Base-by-base conservation (phyloP, 1,139 yeast genomes). In the Yamadazyma epiphylla region DNA sequence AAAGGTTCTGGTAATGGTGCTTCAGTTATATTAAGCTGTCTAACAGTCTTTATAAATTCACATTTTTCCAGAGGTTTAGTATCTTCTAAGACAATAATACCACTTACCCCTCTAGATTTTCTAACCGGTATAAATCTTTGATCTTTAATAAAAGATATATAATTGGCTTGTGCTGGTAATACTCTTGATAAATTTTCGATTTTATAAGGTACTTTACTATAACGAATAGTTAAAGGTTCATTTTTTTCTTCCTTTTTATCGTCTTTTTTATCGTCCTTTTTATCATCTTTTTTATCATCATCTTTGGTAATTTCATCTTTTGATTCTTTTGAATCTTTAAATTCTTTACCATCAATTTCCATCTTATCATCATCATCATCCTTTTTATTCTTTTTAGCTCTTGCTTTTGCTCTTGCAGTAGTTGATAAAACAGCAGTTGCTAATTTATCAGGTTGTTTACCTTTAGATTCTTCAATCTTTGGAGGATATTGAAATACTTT, bases 1-100 rank as follows among this genome's bases (percentile, higher is more conserved):
- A 91, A 91, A 32, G 96, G 94, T 44, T 82, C 81, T 20, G 97
- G 97, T 30, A 88, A 49, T 29, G 97, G 96, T 0, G 97, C 97
- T 47, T 87, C 94, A 19, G 79, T 81, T 38, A 77, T 71, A 51
- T 78, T 83, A 52, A 76, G 68, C 56, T 88, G 95, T 59, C 95
- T 81, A 19, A 88, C 82, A 1, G 97, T 89, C 58, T 81, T 84
- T 53, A 91, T 84, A 39, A 74, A 59, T 38, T 78, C 83, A 15
- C 73, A 65, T 25, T 80, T 76, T 48, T 80, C 84, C 4, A 64
- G 73, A 3, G 95, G 89, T 32, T 62, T 64, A 35, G 74, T 74
- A 53, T 88, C 97, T 34, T 72, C 66, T 41, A 91, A 71, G 9
- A 94, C 79, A 31, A 89, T 75, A 27, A 91, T 85, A 31, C 97